Percentiles rank a stretch among this genome's conserved stretches.
Evolutionary conservation across 495 filamentous ascomycete species (phyloP).

Genomic region (Durotheca rogersii): DNA sequence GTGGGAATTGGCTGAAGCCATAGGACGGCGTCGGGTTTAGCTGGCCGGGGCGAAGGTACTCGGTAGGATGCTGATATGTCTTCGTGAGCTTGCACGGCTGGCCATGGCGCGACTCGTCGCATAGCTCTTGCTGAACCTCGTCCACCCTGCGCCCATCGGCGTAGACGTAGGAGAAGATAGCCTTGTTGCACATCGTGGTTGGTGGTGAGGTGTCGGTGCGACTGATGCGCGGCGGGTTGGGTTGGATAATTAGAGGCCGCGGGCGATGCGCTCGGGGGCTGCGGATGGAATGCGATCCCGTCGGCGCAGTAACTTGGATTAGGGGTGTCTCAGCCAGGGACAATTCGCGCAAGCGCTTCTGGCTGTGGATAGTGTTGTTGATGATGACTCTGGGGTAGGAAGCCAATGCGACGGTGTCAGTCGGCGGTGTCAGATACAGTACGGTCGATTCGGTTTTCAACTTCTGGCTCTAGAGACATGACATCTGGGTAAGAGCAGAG

Average conservation of each 20-base stretch:
- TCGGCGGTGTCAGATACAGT: conserved; percentile 47
- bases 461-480: conserved; percentile 46
- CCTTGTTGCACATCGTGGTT: conserved; percentile 47
- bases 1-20: conserved; percentile 30
- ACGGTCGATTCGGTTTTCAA: conserved; percentile 35
- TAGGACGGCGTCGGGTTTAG: conserved; percentile 31
- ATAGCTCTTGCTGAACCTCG: conserved; percentile 20
- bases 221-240: conserved; percentile 28
- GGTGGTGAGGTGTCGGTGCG: conserved; percentile 27
- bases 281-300: conserved; percentile 16
- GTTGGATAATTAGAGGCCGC: conserved; percentile 24
- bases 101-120: conserved; percentile 22
- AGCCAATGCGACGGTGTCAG: conserved; percentile 35
- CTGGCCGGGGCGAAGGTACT: conserved; percentile 19
- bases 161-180: conserved; percentile 34
- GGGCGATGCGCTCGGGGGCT: conserved; percentile 18
- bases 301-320: conserved; percentile 7
- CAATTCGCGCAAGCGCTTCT: conserved; percentile 20
- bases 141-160: conserved; percentile 29
- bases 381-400: conserved; percentile 33
- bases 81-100: conserved; percentile 25
- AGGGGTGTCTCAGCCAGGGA: conserved; percentile 19
- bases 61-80: conserved; percentile 19
- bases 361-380: conserved; percentile 34
- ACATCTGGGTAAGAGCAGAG: conserved; percentile 31